Evolutionary conservation across 345 rosid species (phyloP), one percentile per base, ranked within the genome.

Genomic region (Syzygium oleosum): DNA sequence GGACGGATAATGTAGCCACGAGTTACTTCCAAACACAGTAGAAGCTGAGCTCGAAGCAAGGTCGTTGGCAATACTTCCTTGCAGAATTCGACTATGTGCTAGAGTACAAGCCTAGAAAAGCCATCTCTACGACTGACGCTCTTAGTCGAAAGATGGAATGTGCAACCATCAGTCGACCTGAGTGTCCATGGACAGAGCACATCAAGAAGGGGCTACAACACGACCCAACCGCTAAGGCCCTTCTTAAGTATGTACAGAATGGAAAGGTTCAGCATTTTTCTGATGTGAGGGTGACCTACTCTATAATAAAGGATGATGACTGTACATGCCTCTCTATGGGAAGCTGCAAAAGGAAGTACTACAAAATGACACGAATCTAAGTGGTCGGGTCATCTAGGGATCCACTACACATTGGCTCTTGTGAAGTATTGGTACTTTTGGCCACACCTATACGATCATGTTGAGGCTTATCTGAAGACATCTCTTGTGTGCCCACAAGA

Each of bases 401-500:
- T 58, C 15, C 29, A 25, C 31, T 6, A 58, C 31, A 25, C 31
- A 25, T 25, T 25, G 31, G 15, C 31, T 25, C 65, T 58, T 58
- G 7, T 58, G 27, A 7, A 58, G 27, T n/a, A 25, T 58, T 3
- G 0, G 3, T 58, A 58, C 5, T 58, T 58, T 58, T 58, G 25
- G 14, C 5, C 6, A 58, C 65, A 4, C 29, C 27, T 58, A n/a
- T 0, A 0, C 27, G 63, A 58, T 1, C 0, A 58, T 58, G 3
- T 58, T 25, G 15, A 58, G 27, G 15, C 65, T 12, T 25, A 2
- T 58, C 2, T 58, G 31, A 58, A 29, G 31, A 58, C 27, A 29
- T 58, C 6, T 58, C 65, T 25, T 58, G 11, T 58, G 59, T 58
- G 65, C 7, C 29, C 25, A 58, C 6, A 58, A 25, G 65, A 58